phyloP scores from a whole-genome alignment of 257 asterid species.

The Cynanchum wilfordii region DNA sequence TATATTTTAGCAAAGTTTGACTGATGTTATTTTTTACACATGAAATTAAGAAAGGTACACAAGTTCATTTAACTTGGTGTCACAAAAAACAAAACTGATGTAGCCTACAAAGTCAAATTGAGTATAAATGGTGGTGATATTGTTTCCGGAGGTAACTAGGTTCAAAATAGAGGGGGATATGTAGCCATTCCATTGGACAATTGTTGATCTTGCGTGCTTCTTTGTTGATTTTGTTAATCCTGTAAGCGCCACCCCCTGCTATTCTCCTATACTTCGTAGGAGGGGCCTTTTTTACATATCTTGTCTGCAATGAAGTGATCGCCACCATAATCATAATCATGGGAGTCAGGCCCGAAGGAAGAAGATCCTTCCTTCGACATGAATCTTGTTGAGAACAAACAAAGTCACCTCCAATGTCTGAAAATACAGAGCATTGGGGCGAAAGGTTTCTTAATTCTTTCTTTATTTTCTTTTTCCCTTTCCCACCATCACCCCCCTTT shows the following conservation, averaged over 20 bases:
- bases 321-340: conserved; percentile 12
- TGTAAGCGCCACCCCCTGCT: not conserved
- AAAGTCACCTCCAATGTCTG: conserved; percentile 16
- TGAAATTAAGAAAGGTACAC: not conserved
- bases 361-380: conserved; percentile 24
- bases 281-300: not conserved
- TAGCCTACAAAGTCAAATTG: not conserved
- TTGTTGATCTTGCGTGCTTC: conserved; percentile 9
- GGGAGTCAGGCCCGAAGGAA: not conserved
- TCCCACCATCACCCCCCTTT: too few species aligned
- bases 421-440: conserved; percentile 22
- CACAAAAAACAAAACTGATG: not conserved
- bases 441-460: not conserved
- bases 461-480: not conserved
- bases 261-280: not conserved
- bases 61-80: not conserved
- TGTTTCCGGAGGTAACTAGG: conserved; percentile 7
- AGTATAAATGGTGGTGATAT: not conserved
- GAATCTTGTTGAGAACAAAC: conserved; percentile 24
- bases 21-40: not conserved
- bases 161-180: conserved; percentile 14
- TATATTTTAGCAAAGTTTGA: too few species aligned
- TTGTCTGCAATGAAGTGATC: conserved; percentile 7
- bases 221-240: conserved; percentile 9
- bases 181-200: conserved; percentile 16